These are phyloP conservation scores for Macrophomina pseudophaseolina DNA, from an alignment of 2,329 filamentous ascomycete genomes.

Conservation along the genomic window DNA sequence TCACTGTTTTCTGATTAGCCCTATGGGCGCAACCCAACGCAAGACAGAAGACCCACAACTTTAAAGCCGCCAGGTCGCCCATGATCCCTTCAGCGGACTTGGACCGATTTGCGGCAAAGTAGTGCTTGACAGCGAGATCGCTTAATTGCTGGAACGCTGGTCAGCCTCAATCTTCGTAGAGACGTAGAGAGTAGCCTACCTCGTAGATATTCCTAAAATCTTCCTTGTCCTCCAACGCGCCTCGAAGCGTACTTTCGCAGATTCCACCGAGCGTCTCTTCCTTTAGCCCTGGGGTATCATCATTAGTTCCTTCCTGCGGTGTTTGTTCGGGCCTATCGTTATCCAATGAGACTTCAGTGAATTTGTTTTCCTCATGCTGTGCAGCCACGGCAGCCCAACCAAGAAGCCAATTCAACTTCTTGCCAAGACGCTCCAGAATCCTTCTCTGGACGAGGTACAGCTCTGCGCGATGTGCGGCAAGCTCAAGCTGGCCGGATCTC, in stretches of 20 bases:
- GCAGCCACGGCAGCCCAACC: slow-evolving; percentile 65
- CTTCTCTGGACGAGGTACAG: slow-evolving; percentile 80
- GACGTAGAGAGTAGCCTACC: slow-evolving; percentile 30
- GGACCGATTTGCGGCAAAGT: slow-evolving; percentile 75
- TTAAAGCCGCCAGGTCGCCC: slow-evolving; percentile 84
- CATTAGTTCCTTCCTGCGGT: slow-evolving; percentile 29
- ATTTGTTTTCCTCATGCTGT: slow-evolving; percentile 33
- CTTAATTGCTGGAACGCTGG: slow-evolving; percentile 69
- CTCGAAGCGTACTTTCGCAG: slow-evolving; percentile 37
- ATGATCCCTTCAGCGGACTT: slow-evolving; percentile 79
- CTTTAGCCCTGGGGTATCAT: slow-evolving; percentile 23
- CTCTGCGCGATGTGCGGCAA: slow-evolving; percentile 83
- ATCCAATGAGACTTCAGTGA: slow-evolving; percentile 47
- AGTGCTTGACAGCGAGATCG: slow-evolving; percentile 81
- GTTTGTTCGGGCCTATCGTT: slow-evolving; percentile 25
- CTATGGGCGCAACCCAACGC: slow-evolving; percentile 67
- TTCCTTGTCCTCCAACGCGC: slow-evolving; percentile 42
- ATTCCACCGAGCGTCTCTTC: slow-evolving; percentile 35
- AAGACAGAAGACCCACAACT: slow-evolving; percentile 57
- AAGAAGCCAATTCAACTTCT: slow-evolving; percentile 73
- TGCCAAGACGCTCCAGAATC: slow-evolving; percentile 75
- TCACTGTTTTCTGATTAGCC: slow-evolving; percentile 80
- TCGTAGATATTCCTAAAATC: slow-evolving; percentile 50
- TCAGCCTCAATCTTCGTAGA: neutral
- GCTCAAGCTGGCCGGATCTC: slow-evolving; percentile 72